Evolutionary conservation across 1,284 basidiomycete genomes (phyloP), one percentile per base, ranked within the genome.

Genomic region (Gymnopus androsaceus): DNA sequence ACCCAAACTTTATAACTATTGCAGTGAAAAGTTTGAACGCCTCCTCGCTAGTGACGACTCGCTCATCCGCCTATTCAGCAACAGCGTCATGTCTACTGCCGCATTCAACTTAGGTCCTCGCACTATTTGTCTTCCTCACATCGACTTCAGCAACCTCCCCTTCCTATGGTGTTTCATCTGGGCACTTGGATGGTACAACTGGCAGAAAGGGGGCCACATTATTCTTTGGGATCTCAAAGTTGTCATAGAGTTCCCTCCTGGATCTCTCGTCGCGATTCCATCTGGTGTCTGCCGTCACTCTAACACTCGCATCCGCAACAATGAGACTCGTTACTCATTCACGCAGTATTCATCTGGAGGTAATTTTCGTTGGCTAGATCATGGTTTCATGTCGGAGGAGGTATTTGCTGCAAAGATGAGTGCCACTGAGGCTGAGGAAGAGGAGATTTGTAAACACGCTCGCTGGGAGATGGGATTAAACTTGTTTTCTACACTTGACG

Each of bases 211-310:
- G 1, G 68, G 69, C 4, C 67, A 69, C 41, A 34, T 71, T 8
- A 41, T 69, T 2, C 56, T 71, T 2, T 62, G 59, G 44, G 61
- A 66, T 17, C 41, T 66, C 15, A 56, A 60, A 17, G 42, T 67
- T 3, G 53, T 69, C 11, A 58, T 71, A 25, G 62, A 67, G 30
- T 67, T 70, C 41, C 51, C 61, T n/a, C 56, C 60, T 7, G 59
- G 63, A 12, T 56, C 61, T 4, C 59, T 60, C 3, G 60, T 67
- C 14, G 56, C 66, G 19, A 56, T 71, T 42, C 67, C 65, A 1
- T 71, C 69, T 3, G 65, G 63, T n/a, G 33, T 54, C 7, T 46
- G 15, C 27, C 52, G 19, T 3, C 52, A 54, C 19, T 54, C 52
- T 28, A 54, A 54, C 34, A 36, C 36, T 9, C 3, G 15, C 14